Conservation (phyloP, 225 moss, liverwort and hornwort species). For the Lunularia cruciata region DNA sequence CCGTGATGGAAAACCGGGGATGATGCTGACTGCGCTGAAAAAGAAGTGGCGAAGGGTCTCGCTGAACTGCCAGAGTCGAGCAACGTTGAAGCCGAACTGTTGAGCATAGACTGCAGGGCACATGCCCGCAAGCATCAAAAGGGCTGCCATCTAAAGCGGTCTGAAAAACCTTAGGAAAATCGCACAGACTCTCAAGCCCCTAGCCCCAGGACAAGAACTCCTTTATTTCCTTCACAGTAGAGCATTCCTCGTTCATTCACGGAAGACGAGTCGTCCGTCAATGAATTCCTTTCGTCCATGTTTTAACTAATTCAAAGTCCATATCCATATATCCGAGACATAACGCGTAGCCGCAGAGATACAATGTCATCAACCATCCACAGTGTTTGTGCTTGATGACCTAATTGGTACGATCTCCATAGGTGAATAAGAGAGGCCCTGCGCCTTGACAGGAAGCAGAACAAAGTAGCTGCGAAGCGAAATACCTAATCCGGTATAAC, state of each 20-base stretch:
- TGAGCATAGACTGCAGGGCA: constrained; percentile 85
- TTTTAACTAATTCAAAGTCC: background rate
- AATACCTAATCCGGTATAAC: background rate
- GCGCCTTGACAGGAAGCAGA: background rate
- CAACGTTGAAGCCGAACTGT: constrained; percentile 79
- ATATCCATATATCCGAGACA: background rate
- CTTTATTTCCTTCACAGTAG: background rate
- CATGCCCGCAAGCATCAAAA: background rate
- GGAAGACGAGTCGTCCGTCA: too few relatives aligned
- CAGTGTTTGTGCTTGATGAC: background rate
- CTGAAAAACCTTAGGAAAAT: background rate
- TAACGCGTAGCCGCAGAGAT: too few relatives aligned
- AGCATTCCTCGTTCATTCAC: background rate
- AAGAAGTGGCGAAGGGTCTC: constrained; percentile 84
- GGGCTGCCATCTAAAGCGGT: background rate
- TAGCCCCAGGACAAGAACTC: background rate
- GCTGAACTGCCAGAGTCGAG: constrained; percentile 89
- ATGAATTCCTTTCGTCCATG: too few relatives aligned
- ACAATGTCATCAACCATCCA: background rate
- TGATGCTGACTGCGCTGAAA: constrained; percentile 75
- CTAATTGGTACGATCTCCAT: background rate
- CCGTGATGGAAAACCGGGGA: constrained; percentile 86
- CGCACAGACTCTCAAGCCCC: background rate
- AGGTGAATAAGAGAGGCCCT: background rate
- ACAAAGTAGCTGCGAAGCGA: background rate